Evolutionary conservation across 192 early-diverging fungal species (phyloP).

Genomic region (Cladochytrium replicatum): DNA sequence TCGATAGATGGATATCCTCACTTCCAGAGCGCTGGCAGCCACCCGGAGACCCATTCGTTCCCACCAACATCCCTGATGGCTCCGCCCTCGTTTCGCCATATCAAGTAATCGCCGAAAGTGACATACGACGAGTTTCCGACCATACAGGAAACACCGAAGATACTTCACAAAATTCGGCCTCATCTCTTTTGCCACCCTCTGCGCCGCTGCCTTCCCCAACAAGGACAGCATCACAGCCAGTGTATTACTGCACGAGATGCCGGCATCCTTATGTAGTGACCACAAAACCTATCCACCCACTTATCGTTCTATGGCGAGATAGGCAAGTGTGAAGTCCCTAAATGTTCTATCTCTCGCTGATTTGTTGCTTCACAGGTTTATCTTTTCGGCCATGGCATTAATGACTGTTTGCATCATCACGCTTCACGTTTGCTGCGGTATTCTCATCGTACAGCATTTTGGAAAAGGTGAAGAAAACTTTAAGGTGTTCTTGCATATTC

Average conservation of each 20-base stretch:
- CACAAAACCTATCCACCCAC: slow-evolving; percentile 9
- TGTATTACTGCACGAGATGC: slow-evolving; percentile 31
- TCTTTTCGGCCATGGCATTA: slow-evolving; percentile 17
- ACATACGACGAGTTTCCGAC: background rate
- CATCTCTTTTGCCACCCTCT: slow-evolving; percentile 2
- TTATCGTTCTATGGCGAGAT: slow-evolving; percentile 6
- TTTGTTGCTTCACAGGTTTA: slow-evolving; percentile 18
- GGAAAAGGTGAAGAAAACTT: slow-evolving; percentile 2
- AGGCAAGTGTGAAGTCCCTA: no score
- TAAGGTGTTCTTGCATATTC: no score
- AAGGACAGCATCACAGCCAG: background rate
- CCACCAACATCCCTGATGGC: no score
- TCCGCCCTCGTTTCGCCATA: no score
- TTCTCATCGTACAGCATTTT: slow-evolving; percentile 15
- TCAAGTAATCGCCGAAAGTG: background rate
- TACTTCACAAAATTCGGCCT: background rate
- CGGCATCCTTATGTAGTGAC: slow-evolving; percentile 20
- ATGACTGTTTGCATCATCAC: slow-evolving; percentile 23
- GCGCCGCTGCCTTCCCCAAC: background rate
- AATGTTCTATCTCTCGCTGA: no score
- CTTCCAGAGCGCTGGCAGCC: slow-evolving; percentile 21
- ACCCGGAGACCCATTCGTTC: no score
- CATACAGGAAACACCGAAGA: background rate
- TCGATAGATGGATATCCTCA: slow-evolving; percentile 29
- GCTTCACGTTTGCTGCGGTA: slow-evolving; percentile 20